These are phyloP conservation scores for Eremochloa ophiuroides DNA, from an alignment of 176 grass and related monocot species.

Conservation along the genomic window DNA sequence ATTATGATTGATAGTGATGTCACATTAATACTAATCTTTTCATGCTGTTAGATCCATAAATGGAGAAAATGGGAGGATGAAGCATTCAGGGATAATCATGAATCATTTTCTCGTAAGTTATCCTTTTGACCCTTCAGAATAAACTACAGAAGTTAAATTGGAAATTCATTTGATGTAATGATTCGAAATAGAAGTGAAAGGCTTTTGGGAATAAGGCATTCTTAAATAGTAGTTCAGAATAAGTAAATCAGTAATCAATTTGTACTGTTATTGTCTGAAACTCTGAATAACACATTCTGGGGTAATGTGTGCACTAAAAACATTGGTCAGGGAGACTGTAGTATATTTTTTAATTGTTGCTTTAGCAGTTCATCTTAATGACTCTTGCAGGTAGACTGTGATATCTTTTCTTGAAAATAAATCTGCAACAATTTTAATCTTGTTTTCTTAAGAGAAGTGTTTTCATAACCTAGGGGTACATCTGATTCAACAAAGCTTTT, in stretches of 20 bases:
- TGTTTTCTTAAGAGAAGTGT: background rate
- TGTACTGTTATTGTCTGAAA: background rate
- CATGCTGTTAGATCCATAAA: constrained; percentile 66
- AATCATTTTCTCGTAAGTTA: constrained; percentile 68
- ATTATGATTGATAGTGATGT: background rate
- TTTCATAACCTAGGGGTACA: background rate
- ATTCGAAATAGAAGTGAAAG: background rate
- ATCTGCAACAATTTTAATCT: background rate
- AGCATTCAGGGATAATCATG: constrained; percentile 75
- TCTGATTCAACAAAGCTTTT: background rate
- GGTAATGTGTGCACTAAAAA: background rate
- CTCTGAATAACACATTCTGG: background rate
- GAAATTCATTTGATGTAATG: constrained; percentile 18
- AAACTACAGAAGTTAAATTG: background rate
- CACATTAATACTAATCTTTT: constrained; percentile 11
- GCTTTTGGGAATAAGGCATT: background rate
- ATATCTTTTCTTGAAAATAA: background rate
- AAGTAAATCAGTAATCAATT: background rate
- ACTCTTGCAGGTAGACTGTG: background rate
- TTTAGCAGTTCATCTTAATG: background rate
- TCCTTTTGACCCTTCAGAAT: background rate
- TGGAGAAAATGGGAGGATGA: constrained; percentile 99
- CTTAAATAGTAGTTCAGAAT: background rate
- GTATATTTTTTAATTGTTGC: background rate
- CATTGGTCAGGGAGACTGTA: background rate